Percentiles rank a stretch among this genome's conserved stretches.
These are phyloP conservation scores for Calocybe cyanea DNA, from an alignment of 768 basidiomycete species.

Conservation along the genomic window DNA sequence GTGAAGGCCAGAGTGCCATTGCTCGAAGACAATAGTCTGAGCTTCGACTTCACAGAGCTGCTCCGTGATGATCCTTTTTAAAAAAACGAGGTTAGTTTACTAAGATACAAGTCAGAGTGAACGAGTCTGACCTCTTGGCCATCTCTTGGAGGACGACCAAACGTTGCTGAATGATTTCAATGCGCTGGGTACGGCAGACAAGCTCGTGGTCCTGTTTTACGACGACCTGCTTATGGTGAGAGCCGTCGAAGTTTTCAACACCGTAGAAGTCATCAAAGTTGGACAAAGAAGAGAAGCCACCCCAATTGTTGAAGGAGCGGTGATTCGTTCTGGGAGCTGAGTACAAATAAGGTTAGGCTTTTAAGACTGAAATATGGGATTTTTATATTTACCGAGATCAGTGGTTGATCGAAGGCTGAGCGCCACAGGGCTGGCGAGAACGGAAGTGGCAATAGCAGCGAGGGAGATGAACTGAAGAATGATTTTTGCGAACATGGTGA, in stretches of 20 bases:
- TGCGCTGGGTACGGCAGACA: conserved; percentile 33
- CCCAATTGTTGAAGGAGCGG: conserved; percentile 32
- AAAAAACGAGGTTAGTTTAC: neutral
- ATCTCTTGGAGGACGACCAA: conserved; percentile 42
- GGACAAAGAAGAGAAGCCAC: conserved; percentile 31
- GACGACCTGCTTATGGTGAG: conserved; percentile 27
- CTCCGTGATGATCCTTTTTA: conserved; percentile 37
- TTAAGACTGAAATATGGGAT: neutral
- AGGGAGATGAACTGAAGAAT: conserved; percentile 26
- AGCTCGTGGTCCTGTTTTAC: conserved; percentile 28
- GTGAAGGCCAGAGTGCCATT: conserved; percentile 34
- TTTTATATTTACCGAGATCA: conserved; percentile 23
- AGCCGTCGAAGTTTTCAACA: conserved; percentile 37
- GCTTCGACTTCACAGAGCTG: conserved; percentile 47
- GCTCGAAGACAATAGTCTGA: conserved; percentile 40
- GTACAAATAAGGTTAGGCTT: neutral
- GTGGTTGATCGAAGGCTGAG: conserved; percentile 19
- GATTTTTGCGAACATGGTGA: conserved; percentile 35
- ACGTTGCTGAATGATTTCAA: conserved; percentile 42
- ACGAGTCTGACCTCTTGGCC: conserved; percentile 35
- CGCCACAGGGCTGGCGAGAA: conserved; percentile 27
- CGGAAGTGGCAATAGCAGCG: conserved; percentile 26
- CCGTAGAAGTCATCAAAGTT: conserved; percentile 47
- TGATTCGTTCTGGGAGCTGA: conserved; percentile 9
- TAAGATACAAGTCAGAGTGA: neutral